Percentiles rank a stretch among this genome's conserved stretches.
phyloP scores from a whole-genome alignment of 1,284 basidiomycete species.

The Ganoderma meredithae region DNA sequence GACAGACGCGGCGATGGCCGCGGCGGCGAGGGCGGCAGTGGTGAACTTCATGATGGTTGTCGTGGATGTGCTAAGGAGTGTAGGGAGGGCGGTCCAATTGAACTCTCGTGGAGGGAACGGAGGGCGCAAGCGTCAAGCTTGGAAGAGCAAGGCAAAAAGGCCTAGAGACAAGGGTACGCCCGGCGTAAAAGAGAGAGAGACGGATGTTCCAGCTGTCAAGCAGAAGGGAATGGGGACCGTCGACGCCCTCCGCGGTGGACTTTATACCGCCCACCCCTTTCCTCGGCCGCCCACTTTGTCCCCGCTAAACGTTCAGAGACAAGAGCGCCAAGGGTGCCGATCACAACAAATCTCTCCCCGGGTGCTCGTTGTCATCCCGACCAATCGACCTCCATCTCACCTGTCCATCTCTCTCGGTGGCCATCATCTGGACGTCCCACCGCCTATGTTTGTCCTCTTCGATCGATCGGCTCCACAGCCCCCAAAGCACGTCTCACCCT shows the following conservation, averaged over 20 bases:
- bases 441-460: background rate
- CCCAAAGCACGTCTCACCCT: background rate
- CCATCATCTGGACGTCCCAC: background rate
- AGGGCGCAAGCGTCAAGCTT: conserved; percentile 15
- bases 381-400: background rate
- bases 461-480: background rate
- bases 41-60: conserved; percentile 13
- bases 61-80: conserved; percentile 12
- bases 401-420: background rate
- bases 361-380: conserved; percentile 10
- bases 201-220: conserved; percentile 14
- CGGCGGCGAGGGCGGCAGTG: conserved; percentile 13
- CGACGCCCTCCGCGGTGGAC: background rate
- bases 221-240: background rate
- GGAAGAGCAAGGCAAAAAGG: background rate
- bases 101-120: conserved; percentile 10
- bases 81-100: background rate
- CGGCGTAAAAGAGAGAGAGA: conserved; percentile 13
- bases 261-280: background rate
- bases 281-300: background rate
- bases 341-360: background rate
- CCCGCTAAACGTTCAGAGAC: background rate
- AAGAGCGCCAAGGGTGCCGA: conserved; percentile 1
- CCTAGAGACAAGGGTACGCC: conserved; percentile 8
- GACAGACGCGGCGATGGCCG: conserved; percentile 16